Conservation (phyloP, 305 asterid genomes). For the Salvia sclarea region DNA sequence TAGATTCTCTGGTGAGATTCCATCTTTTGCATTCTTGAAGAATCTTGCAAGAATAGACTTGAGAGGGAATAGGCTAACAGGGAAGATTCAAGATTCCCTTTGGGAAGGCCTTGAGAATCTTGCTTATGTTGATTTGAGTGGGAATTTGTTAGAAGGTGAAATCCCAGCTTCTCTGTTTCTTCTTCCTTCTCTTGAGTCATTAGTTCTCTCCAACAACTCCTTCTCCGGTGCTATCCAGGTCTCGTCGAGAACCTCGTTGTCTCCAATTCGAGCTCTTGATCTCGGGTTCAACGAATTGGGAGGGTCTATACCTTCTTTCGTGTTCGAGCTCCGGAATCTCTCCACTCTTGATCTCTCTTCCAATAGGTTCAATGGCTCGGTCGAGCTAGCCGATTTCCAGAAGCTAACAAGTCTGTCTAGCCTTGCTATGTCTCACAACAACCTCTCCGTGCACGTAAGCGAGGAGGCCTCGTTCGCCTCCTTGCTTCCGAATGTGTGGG, state of each 20-base stretch:
- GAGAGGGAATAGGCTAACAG: conserved; percentile 38
- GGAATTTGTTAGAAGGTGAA: conserved; percentile 46
- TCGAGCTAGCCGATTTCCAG: conserved; percentile 37
- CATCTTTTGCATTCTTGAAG: conserved; percentile 45
- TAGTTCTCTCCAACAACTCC: conserved; percentile 37
- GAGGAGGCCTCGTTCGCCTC: conserved; percentile 25
- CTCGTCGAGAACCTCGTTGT: background rate
- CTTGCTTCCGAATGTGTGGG: conserved; percentile 37
- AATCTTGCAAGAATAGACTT: conserved; percentile 37
- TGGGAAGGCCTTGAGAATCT: conserved; percentile 52
- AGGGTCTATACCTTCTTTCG: conserved; percentile 50
- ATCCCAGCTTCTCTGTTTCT: conserved; percentile 48
- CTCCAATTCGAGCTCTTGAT: conserved; percentile 34
- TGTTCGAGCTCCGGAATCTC: conserved; percentile 47
- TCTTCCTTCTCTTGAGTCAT: conserved; percentile 35
- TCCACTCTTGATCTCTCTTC: conserved; percentile 35
- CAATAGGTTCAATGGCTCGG: conserved; percentile 50
- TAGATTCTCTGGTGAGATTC: conserved; percentile 48
- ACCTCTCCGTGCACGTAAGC: conserved; percentile 28
- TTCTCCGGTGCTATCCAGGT: conserved; percentile 34
- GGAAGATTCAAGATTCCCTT: conserved; percentile 36
- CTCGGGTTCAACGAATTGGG: conserved; percentile 45
- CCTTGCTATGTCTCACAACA: conserved; percentile 58
- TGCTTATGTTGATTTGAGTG: conserved; percentile 38
- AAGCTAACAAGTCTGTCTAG: conserved; percentile 34